Evolutionary conservation across 805 yeast species (phyloP), one percentile per base, ranked within the genome.

Genomic region (Hanseniaspora vineae): DNA sequence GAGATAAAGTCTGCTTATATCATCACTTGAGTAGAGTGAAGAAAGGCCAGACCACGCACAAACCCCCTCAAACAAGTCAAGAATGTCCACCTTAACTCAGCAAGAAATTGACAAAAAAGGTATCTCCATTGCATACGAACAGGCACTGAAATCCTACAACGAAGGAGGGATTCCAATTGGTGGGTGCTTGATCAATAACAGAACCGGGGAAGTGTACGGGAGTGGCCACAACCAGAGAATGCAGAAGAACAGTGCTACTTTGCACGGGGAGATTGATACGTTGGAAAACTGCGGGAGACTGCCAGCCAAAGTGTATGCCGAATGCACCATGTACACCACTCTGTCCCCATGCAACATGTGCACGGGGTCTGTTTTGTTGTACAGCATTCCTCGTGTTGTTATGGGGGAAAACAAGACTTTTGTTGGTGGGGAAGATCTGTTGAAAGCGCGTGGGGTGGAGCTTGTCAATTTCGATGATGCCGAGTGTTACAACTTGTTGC

Each of bases 341-440:
- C 69, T 90, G 54, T 84, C 95, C 8, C 97, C 97, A 2, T 90
- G 97, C 63, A 75, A 80, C 55, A 90, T 90, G 97, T 90, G 97
- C 63, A 77, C 92, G 4, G 97, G 97, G 18, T 95, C 97, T 6
- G 84, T 90, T 53, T 58, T 90, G 46, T 70, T 90, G 72, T 90
- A 88, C 66, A 96, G 95, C 39, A 75, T 90, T 55, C 80, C 81
- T 57, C 73, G 97, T 53, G 82, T 86, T 40, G 97, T 90, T 0
- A 57, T 88, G 64, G 96, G 96, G 31, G 98, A 90, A 62, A 88
- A 88, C 65, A 76, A 67, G 48, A 90, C 82, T 31, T 90, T 84
- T 56, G 55, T 72, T 33, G 96, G 97, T 12, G 95, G 85, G 29
- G 97, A 90, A 62, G 83, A 80, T 42, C 78, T 79, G 62, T 70